These are phyloP conservation scores for Penicillium italicum DNA, from an alignment of 2,329 filamentous ascomycete genomes.

Conservation along the genomic window DNA sequence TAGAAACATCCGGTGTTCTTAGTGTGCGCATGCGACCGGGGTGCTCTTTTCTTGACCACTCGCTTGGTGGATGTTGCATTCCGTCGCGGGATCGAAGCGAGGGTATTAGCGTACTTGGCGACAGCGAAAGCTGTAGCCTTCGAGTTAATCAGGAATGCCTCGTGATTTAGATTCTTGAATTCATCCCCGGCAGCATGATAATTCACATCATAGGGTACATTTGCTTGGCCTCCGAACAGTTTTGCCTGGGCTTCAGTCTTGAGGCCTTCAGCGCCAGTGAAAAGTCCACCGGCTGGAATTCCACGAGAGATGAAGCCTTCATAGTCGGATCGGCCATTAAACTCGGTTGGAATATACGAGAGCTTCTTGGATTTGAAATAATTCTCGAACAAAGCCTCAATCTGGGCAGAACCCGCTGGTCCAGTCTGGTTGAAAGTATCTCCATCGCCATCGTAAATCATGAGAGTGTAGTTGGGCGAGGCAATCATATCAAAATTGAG, in stretches of 20 bases:
- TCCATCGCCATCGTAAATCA: conserved; percentile 51
- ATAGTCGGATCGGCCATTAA: conserved; percentile 78
- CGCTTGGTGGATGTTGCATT: conserved; percentile 2
- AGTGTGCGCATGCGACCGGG: conserved; percentile 14
- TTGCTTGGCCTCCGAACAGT: conserved; percentile 68
- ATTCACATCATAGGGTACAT: conserved; percentile 53
- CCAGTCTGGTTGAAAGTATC: conserved; percentile 51
- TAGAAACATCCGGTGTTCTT: conserved; percentile 24
- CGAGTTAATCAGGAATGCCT: conserved; percentile 28
- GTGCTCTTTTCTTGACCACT: conserved; percentile 1
- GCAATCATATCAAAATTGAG: conserved; percentile 72
- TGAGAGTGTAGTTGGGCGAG: conserved; percentile 57
- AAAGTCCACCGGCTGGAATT: conserved; percentile 71
- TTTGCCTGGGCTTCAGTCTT: conserved; percentile 65
- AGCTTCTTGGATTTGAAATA: conserved; percentile 62
- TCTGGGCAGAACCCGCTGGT: conserved; percentile 63
- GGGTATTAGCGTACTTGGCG: conserved; percentile 27
- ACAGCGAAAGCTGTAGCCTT: conserved; percentile 27
- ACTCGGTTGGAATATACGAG: conserved; percentile 67
- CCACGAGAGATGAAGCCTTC: conserved; percentile 69
- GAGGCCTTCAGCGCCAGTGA: conserved; percentile 71
- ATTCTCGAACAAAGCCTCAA: conserved; percentile 64
- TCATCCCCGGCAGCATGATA: conserved; percentile 56
- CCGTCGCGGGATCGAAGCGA: conserved; percentile 20
- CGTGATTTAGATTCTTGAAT: conserved; percentile 50